Evolutionary conservation across 2,329 filamentous ascomycete species (phyloP), one percentile per base, ranked within the genome.

Genomic region (Colletotrichum paranaense): DNA sequence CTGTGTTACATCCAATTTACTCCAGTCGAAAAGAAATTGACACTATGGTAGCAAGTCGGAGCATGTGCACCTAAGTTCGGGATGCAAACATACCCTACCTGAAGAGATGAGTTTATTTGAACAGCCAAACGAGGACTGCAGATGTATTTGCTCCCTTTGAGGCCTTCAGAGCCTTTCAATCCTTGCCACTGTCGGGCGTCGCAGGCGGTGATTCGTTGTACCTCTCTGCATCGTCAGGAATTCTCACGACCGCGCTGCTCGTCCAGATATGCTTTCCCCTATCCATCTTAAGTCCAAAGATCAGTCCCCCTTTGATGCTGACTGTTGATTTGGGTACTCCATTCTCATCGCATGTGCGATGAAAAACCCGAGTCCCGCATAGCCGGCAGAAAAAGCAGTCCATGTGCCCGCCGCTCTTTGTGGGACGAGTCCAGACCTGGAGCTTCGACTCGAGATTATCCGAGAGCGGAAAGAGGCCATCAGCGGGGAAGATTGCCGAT

Each of bases 281-380:
- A 1, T 80, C 76, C 79, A 85, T 84, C 35, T 81, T 79, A 35
- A 88, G 75, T 0, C 83, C 85, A 24, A 85, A 77, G 19, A 88
- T 73, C 12, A 82, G 80, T 0, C 87, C 87, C 4, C 84, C 87
- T 78, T 88, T 89, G 74, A 89, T 78, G 24, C 81, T 84, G 9
- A 88, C 71, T 0, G 81, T 84, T 0, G 78, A 38, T 28, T 81
- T 78, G 5, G 81, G 78, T 4, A 75, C 79, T 2, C 86, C 86
- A 68, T 86, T 82, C 1, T 79, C 73, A 7, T 82, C 76, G 26
- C 82, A 77, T 53, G 81, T 78, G 57, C 84, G 83, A 74, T 89
- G 87, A 30, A 88, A 77, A n/a, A 88, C 65, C 14, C 87, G 83
- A n/a, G 82, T 82, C 11, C 87, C 87, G 76, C 86, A 87, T 3